Evolutionary conservation across 495 filamentous ascomycete species (phyloP), one percentile per base, ranked within the genome.

Genomic region (Baudoinia panamericana): DNA sequence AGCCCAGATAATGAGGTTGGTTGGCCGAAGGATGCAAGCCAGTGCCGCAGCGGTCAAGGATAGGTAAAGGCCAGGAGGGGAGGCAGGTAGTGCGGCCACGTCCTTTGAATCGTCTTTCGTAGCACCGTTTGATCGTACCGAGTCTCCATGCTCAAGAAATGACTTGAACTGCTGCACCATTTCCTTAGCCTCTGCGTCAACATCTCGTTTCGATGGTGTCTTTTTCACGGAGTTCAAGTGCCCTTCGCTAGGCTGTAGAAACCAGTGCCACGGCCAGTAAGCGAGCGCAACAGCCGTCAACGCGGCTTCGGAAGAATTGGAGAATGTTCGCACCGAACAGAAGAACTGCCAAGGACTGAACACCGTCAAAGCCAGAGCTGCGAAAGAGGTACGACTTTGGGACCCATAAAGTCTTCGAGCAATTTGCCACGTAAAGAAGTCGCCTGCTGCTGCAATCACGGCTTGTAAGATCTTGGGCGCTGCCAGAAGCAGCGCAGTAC

Each of bases 341-440:
- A 92, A 95, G 81, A 80, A 99, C 57, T 95, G 85, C 84, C 92
- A 99, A 13, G 90, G 85, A 55, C 76, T 96, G 47, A 80, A 61
- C 22, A 86, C 60, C 1, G 81, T 80, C 59, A 92, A 70, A 19
- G 73, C 68, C 16, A 84, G 62, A 71, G 79, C 69, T 35, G 78
- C 71, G 70, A 70, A 81, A 16, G 82, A 69, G 26, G 67, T 69
- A 52, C 67, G 30, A 53, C 56, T 57, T 36, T 70, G 61, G 8
- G 49, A 53, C 9, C 86, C 85, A 56, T 82, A 93, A 12, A 90
- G 62, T 31, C 63, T 71, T 48, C 71, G 70, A 24, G 82, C 81
- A 18, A 96, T 62, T 51, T 78, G 80, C 77, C 84, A 95, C 3
- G 87, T 93, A 55, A 82, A 93, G 49, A 73, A 92, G 62, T 99